Base-by-base conservation (phyloP, 148 eudicot species). In the Camellia granthamiana region DNA sequence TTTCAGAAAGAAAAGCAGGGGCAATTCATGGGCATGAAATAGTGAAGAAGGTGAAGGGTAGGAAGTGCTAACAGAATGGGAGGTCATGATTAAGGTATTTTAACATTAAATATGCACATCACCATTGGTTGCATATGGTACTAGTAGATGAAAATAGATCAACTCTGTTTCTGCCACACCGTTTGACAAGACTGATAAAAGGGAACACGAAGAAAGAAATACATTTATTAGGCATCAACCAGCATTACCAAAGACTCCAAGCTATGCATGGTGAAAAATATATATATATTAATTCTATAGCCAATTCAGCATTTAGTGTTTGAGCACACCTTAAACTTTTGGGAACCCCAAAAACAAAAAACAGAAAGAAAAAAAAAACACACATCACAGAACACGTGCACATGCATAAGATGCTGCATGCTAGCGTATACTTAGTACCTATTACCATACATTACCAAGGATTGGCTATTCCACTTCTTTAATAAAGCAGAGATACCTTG, bases 401-500 rank as follows among this genome's bases (percentile, higher is more conserved):
- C 60, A 54, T 14, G 11, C 76, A 21, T 6, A 72, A 72, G 11
- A 19, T 14, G 18, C 38, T 38, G 19, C 60, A 51, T 54, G 21
- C 15, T 21, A 21, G 10, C 21, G 7, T 12, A 64, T 6, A 9
- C 68, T 5, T 1, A 11, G 61, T 23, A 23, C 61, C 58, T 21
- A 51, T 51, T 5, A 52, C 6, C 23, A 30, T 2, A 41, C n/a
- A 60, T 76, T 38, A 54, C 18, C 23, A 15, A 74, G 9, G 49
- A 56, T 41, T 38, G 16, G 49, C 44, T 3, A 66, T 41, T 54
- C 21, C 3, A 67, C 7, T 55, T 75, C 49, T 58, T 19, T 11
- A 64, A 62, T 44, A 47, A 51, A n/a, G 38, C 38, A 72, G 43
- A 81, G 3, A 74, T 84, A 91, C 98, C 98, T 95, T 91, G 74